A percentile compares a stretch with the other conserved stretches of the same genome.
These are phyloP conservation scores for Botryotinia convoluta DNA, from an alignment of 2,329 filamentous ascomycete species.

Conservation along the genomic window DNA sequence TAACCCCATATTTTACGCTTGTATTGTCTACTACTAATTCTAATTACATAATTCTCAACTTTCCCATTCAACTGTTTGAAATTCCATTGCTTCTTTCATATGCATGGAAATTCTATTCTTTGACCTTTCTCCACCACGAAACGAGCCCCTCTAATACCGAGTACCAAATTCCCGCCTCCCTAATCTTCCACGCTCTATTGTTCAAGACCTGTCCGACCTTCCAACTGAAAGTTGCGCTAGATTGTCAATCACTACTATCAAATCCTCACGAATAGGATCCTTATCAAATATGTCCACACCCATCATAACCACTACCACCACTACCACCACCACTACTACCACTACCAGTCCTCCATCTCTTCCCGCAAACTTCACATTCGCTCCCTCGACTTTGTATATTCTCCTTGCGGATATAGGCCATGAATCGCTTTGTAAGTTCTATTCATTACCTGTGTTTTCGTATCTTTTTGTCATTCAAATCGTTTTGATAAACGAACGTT, in stretches of 20 bases:
- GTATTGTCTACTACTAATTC: neutral
- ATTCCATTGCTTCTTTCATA: neutral
- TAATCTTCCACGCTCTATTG: neutral
- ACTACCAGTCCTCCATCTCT: neutral
- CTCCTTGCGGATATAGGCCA: slow-evolving; percentile 1
- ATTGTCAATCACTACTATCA: neutral
- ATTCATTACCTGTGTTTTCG: neutral
- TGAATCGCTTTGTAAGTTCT: neutral
- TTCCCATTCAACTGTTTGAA: neutral
- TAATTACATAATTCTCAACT: neutral
- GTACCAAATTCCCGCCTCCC: neutral
- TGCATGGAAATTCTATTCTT: neutral
- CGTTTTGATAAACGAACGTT: neutral
- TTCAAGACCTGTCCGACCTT: neutral
- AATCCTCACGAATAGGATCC: neutral
- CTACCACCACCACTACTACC: neutral
- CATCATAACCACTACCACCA: neutral
- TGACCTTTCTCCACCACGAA: neutral
- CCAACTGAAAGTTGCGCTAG: neutral
- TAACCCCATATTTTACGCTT: neutral
- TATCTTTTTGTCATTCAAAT: neutral
- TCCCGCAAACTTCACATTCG: neutral
- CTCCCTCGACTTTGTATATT: neutral
- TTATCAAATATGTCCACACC: neutral
- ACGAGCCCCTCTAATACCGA: neutral